A percentile compares a stretch with the other conserved stretches of the same genome.
These are phyloP conservation scores for Metschnikowia corniflorae DNA, from an alignment of 805 yeast genomes.

Conservation along the genomic window DNA sequence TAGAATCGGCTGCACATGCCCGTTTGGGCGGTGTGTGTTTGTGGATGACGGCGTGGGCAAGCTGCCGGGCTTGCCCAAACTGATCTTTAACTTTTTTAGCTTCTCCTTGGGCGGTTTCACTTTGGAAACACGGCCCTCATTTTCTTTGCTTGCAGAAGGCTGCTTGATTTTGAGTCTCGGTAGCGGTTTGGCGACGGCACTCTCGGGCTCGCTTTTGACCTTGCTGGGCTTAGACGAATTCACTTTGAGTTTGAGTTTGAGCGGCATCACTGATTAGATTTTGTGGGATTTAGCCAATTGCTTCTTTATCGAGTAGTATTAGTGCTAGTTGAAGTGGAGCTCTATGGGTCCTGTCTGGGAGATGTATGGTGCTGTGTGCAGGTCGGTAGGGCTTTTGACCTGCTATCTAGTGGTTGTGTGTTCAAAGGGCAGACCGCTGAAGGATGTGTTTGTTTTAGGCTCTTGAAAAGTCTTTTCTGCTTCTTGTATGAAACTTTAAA, in stretches of 20 bases:
- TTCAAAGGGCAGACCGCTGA: no score
- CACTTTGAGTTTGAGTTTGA: slow-evolving; percentile 22
- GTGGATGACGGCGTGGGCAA: slow-evolving; percentile 2
- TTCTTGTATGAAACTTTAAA: no score
- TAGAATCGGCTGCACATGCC: slow-evolving; percentile 9
- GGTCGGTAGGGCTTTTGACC: no score
- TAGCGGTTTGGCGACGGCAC: slow-evolving; percentile 7
- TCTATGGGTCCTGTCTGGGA: no score
- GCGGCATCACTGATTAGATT: no score
- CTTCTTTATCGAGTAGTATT: no score
- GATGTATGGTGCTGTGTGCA: no score
- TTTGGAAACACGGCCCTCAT: slow-evolving; percentile 10
- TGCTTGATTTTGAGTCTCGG: slow-evolving; percentile 24
- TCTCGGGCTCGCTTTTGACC: slow-evolving; percentile 2
- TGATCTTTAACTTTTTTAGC: slow-evolving; percentile 25
- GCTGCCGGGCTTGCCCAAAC: slow-evolving; percentile 15
- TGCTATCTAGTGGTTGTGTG: no score
- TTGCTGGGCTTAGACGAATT: slow-evolving; percentile 8
- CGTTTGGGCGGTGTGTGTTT: slow-evolving; percentile 1
- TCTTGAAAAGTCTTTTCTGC: no score
- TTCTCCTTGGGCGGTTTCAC: slow-evolving; percentile 17
- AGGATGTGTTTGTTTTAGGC: no score
- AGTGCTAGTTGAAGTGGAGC: no score
- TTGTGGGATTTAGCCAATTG: no score
- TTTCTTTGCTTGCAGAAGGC: slow-evolving; percentile 12